A percentile compares a stretch with the other conserved stretches of the same genome.
Conservation (phyloP, 305 asterid species). For the Solanum hybrid region DNA sequence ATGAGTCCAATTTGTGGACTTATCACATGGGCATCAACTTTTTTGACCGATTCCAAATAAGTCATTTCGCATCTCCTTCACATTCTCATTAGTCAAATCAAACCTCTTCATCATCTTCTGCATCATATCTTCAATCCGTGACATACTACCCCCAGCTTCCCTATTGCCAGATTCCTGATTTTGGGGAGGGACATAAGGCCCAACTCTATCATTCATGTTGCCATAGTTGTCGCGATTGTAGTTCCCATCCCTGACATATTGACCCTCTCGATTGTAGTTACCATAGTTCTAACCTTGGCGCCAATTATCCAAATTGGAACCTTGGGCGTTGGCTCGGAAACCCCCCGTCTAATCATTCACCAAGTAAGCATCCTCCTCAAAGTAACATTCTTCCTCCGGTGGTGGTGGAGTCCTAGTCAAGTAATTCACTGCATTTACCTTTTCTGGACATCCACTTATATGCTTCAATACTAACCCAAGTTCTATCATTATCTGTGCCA, state of each 20-base stretch:
- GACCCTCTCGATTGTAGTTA: not conserved
- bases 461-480: not conserved
- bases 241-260: not conserved
- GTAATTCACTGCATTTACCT: not conserved
- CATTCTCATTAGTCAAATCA: not conserved
- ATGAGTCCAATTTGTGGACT: no score
- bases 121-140: not conserved
- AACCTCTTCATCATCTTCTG: not conserved
- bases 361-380: not conserved
- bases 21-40: not conserved
- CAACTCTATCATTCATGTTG: not conserved
- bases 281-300: not conserved
- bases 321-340: not conserved
- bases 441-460: not conserved
- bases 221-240: not conserved
- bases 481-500: not conserved
- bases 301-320: not conserved
- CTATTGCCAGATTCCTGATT: not conserved
- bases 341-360: not conserved
- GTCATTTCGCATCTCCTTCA: not conserved
- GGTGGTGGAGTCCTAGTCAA: not conserved
- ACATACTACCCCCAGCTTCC: not conserved
- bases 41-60: not conserved
- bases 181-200: not conserved
- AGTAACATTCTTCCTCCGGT: not conserved